Base-by-base conservation (phyloP, 2,329 filamentous ascomycete species). In the Periconia sp. region DNA sequence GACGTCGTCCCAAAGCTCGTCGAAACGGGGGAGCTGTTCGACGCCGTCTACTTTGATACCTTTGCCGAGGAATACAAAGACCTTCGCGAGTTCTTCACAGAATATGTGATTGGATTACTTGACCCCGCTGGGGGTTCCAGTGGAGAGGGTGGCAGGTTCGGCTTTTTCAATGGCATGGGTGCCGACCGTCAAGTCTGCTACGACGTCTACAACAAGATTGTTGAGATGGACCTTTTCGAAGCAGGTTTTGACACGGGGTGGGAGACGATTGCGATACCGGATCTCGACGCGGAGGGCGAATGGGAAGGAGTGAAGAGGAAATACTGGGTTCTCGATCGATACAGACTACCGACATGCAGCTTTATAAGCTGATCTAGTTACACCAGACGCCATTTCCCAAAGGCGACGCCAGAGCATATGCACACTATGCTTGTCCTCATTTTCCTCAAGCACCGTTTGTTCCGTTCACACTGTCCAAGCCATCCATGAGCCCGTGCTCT, bases 41-140 rank as follows among this genome's bases (percentile, higher is more conserved):
- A 79, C 47, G 76, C 69, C 9, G 76, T 99, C 56, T 99, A 97
- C 75, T 97, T 96, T 63, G 94, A 99, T 66, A 99, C 94, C 0
- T 97, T 97, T 69, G 94, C 91, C 5, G 94, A 99, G 73, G 89
- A 94, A 52, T 99, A 97, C 71, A 77, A 78, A 2, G 88, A 92
- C 66, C 82, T 97, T 19, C 86, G 87, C 33, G 78, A 85, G 46
- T 96, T 97, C 74, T 96, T 97, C 67, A 86, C 82, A 2, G 94
- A 97, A 68, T 84, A 87, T 57, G 85, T 97, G 9, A 89, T 94
- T 22, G 86, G 84, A 0, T 70, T 97, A 40, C 74, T 99, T 32
- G 85, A 88, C 54, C 76, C 79, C 19, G 63, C 71, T 8, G 73
- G 73, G 26, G 66, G 66, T 12, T 13, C 46, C 29, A 54, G 59